phyloP scores from a whole-genome alignment of 805 yeast species.

The Saccharomycodes ludwigii region DNA sequence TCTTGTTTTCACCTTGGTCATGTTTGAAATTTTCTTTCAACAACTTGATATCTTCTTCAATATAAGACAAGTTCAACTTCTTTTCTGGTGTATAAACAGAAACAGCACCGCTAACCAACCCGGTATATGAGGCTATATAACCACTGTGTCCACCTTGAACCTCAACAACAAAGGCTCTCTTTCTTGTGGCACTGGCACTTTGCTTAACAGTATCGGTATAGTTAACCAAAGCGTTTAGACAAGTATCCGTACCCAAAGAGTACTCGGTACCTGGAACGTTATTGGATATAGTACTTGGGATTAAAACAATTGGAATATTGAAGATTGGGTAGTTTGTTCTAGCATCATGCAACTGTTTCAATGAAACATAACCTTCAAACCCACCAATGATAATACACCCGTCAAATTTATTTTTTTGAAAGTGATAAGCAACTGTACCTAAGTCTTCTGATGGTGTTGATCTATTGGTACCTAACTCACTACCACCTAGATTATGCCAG shows the following conservation, averaged over 20 bases:
- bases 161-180: slow-evolving; percentile 70
- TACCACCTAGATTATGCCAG: slow-evolving; percentile 87
- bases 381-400: slow-evolving; percentile 93
- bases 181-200: slow-evolving; percentile 66
- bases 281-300: slow-evolving; percentile 72
- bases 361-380: slow-evolving; percentile 85
- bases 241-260: slow-evolving; percentile 65
- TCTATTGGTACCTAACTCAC: slow-evolving; percentile 94
- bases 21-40: slow-evolving; percentile 54
- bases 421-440: slow-evolving; percentile 85
- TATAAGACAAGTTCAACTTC: slow-evolving; percentile 51
- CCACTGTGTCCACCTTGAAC: slow-evolving; percentile 84
- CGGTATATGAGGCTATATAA: slow-evolving; percentile 57
- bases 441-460: slow-evolving; percentile 70
- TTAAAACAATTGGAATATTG: slow-evolving; percentile 63
- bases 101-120: slow-evolving; percentile 62
- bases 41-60: slow-evolving; percentile 64
- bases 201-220: slow-evolving; percentile 75
- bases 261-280: slow-evolving; percentile 78
- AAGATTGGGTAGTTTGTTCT: slow-evolving; percentile 70
- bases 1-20: slow-evolving; percentile 68
- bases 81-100: slow-evolving; percentile 88
- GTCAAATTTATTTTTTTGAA: slow-evolving; percentile 78
- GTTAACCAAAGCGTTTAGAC: slow-evolving; percentile 55
- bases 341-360: slow-evolving; percentile 70